Conservation (phyloP, 2,329 filamentous ascomycete species). For the Graphiopsis chlorocephala region DNA sequence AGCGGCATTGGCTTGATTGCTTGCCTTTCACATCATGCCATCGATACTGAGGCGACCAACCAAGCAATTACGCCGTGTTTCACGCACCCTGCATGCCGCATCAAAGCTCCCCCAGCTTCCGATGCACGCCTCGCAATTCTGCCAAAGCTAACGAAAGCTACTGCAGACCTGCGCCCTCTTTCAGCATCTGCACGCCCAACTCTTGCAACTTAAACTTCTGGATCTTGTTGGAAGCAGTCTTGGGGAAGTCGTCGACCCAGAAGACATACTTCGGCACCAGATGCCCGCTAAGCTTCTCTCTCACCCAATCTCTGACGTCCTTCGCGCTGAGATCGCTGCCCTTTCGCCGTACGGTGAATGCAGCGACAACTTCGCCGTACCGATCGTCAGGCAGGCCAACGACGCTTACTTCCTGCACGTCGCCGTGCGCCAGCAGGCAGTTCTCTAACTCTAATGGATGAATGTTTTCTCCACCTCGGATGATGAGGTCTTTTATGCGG, state of each 20-base stretch:
- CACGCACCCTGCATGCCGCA: not conserved
- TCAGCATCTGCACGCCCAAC: slow-evolving; percentile 53
- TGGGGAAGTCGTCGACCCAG: slow-evolving; percentile 80
- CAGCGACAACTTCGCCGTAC: slow-evolving; percentile 83
- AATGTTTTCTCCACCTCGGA: slow-evolving; percentile 92
- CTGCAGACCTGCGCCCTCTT: slow-evolving; percentile 36
- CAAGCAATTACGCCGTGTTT: not conserved
- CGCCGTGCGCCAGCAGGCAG: slow-evolving; percentile 70
- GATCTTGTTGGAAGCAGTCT: slow-evolving; percentile 95
- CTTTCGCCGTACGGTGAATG: slow-evolving; percentile 66
- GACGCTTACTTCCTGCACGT: slow-evolving; percentile 73
- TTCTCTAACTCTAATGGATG: slow-evolving; percentile 92
- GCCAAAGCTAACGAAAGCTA: slow-evolving; percentile 3
- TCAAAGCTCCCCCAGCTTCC: not conserved
- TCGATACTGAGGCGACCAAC: not conserved
- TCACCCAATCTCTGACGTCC: slow-evolving; percentile 70
- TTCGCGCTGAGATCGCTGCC: slow-evolving; percentile 52
- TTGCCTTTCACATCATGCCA: not conserved
- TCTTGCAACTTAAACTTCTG: slow-evolving; percentile 87
- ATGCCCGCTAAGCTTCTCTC: slow-evolving; percentile 67
- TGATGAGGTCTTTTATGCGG: slow-evolving; percentile 92
- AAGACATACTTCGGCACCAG: slow-evolving; percentile 85
- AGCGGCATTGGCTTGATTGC: not conserved
- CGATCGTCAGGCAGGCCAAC: slow-evolving; percentile 78
- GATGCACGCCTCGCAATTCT: not conserved